Base-by-base conservation (phyloP, 345 rosid species). In the Salix caprea region DNA sequence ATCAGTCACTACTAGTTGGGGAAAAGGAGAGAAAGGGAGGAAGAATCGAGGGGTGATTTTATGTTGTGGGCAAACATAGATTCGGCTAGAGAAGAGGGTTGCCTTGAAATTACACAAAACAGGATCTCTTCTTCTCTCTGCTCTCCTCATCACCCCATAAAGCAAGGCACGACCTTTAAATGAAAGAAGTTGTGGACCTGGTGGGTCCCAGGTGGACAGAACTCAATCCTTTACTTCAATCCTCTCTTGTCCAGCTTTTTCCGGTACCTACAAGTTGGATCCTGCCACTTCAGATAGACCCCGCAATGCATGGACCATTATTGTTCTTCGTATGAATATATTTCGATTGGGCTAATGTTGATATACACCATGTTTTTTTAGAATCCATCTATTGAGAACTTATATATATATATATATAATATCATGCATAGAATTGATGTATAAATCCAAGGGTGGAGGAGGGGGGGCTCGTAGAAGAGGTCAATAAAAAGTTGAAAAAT, bases 171-270 rank as follows among this genome's bases (percentile, higher is more conserved):
- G 76, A 16, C 76, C 48, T 40, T 40, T 66, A 64, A 24, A 66
- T 60, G 64, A 42, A 26, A 34, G 30, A 64, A 71, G 74, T 32
- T 42, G 54, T 14, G 74, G 50, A 68, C 62, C 44, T 52, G n/a
- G 80, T 82, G 77, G 88, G 88, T 76, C 84, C 85, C 46, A 75
- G 67, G 65, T 62, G 82, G 81, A 78, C 67, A 66, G 28, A 67
- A 65, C 58, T 26, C 62, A 23, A 72, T 26, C n/a, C 11, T 64
- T 37, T 21, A 37, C 46, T 14, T n/a, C 0, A 30, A 36, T 28
- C 44, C 30, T 64, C 56, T 40, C 62, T 61, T 4, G 62, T 61
- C 11, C 3, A 2, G 1, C 65, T 23, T 48, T 71, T 77, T 78
- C 69, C 84, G 39, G 70, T 79, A 6, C 58, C 76, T 10, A 13